Base-by-base conservation (phyloP, 1,284 basidiomycete species). In the Hortiboletus rubellus region DNA sequence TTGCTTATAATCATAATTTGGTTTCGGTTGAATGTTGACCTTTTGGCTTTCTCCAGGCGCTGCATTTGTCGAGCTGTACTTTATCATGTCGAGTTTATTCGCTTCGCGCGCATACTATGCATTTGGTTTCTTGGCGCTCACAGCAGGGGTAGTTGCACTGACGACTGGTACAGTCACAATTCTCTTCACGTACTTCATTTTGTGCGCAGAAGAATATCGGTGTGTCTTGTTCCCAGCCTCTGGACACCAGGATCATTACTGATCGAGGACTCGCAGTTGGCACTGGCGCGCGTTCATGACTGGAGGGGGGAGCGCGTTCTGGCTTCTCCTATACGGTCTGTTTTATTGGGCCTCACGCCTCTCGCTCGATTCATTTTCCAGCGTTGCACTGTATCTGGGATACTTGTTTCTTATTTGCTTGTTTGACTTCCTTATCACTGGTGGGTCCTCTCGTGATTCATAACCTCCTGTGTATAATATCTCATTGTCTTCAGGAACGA, bases 201-300 rank as follows among this genome's bases (percentile, higher is more conserved):
- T 99, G 15, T 98, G 96, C 63, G 91, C 94, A 11, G 96, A 98
- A 73, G 96, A 99, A 69, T 98, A 98, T 75, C 81, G 93, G 87
- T 89, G 53, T 52, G 78, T 60, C 27, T 54, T 47, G 22, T 48
- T 17, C 43, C 34, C 18, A 12, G 18, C 7, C 30, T 52, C 52
- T 47, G 15, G 18, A n/a, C 44, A 45, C 30, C 4, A 33, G 22
- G 18, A 22, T 34, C 17, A 11, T 34, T 46, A 11, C 31, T 65
- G 37, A 70, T 30, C 11, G 31, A 12, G 24, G 51, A 47, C 12
- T 31, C 46, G 18, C 48, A 89, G 92, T 61, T 99, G 96, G 96
- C 96, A 99, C 62, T 98, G 96, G 96, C 84, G 94, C 43, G 83
- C 94, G 6, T 98, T 98, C 81, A 72, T 97, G 62, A 91, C 89